phyloP scores from a whole-genome alignment of 441 rosid species.

The Sinapis alba region DNA sequence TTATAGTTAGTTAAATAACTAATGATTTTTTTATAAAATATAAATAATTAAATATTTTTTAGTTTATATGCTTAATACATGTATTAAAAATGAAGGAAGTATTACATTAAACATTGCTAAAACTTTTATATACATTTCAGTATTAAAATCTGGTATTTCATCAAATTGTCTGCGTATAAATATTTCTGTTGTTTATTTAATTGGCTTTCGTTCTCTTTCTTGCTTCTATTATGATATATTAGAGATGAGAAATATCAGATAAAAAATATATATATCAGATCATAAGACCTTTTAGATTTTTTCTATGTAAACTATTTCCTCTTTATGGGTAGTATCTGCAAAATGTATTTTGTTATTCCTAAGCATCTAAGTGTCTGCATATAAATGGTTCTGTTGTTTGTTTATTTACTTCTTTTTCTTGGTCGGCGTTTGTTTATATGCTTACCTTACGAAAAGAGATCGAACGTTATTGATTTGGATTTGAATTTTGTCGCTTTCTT shows the following conservation, averaged over 20 bases:
- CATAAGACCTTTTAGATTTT: conserved; percentile 1
- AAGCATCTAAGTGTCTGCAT: conserved; percentile 16
- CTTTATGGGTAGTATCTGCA: conserved; percentile 16
- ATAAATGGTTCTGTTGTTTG: conserved; percentile 25
- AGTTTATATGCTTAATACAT: no score
- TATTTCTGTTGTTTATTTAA: conserved; percentile 25
- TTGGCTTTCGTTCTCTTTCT: neutral
- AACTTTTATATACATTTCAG: no score
- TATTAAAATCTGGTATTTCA: neutral
- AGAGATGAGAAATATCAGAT: neutral
- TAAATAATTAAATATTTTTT: no score
- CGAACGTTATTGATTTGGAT: conserved; percentile 21
- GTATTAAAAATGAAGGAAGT: no score
- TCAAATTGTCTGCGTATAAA: conserved; percentile 4
- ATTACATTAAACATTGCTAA: no score
- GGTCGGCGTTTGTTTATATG: conserved; percentile 34
- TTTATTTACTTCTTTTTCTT: conserved; percentile 13
- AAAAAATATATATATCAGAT: no score
- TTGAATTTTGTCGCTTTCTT: conserved; percentile 30
- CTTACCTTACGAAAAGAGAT: conserved; percentile 11
- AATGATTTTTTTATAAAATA: no score
- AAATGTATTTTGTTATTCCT: conserved; percentile 12
- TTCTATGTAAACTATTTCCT: neutral
- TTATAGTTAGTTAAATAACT: no score
- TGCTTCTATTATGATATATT: neutral